Base-by-base conservation (phyloP, 139 green algal genomes). In the Bryopsis sp. region DNA sequence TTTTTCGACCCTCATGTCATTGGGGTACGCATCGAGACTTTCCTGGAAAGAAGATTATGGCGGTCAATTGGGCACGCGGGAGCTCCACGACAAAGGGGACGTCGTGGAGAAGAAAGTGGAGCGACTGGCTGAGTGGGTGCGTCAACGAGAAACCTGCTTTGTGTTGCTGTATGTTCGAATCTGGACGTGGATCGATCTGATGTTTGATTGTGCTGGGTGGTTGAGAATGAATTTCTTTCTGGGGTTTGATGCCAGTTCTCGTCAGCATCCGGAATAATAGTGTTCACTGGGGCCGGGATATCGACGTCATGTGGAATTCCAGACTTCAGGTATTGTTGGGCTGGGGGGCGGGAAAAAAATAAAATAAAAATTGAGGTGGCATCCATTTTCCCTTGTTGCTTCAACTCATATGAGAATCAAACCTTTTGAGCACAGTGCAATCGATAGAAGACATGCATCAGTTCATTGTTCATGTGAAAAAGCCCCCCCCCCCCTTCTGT, bases 241-340 rank as follows among this genome's bases (percentile, higher is more conserved):
- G 8, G 31, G 15, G 43, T 50, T 50, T 50, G 43, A 50, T 50
- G 8, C 15, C 15, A 61, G 50, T 61, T 6, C 24, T n/a, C n/a
- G n/a, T n/a, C n/a, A n/a, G n/a, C n/a, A n/a, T n/a, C n/a, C 24
- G 73, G 69, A 6, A 70, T 90, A 0, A 75, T 98, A 0, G 75
- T 86, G 0, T 95, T 96, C 72, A 98, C 93, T 2, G 93, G 93
- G 0, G 93, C 93, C 3, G 93, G 93, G 39, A 92, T 98, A 50
- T 92, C 79, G 39, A 98, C 92, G 0, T 60, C 89, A 1, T 85
- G 74, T 36, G 93, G 93, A 48, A 97, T 98, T 6, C 90, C 92
- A 1, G 92, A 96, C 70, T 96, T 96, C 69, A 77, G 86, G 67
- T 80, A 31, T 3, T 47, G n/a, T n/a, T n/a, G n/a, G n/a, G n/a